phyloP scores from a whole-genome alignment of 2,329 filamentous ascomycete genomes.

The Aspergillus eucalypticola region DNA sequence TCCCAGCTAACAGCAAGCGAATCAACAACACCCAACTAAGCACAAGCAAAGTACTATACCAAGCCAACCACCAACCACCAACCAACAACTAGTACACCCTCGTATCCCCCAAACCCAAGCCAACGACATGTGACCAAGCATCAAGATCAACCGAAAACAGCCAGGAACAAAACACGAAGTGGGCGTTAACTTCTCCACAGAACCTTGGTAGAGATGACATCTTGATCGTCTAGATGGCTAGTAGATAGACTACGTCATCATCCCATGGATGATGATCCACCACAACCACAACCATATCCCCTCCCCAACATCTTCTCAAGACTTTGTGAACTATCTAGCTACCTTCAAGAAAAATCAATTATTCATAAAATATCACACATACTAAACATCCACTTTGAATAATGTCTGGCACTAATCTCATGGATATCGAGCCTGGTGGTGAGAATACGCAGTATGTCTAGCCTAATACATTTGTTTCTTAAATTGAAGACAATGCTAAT shows the following conservation, averaged over 20 bases:
- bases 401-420: constrained; percentile 55
- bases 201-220: neutral
- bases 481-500: neutral
- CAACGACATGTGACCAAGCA: neutral
- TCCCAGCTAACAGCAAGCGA: too few species aligned
- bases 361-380: neutral
- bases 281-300: neutral
- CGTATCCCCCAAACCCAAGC: neutral
- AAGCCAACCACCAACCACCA: neutral
- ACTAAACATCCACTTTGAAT: neutral
- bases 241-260: neutral
- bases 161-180: neutral
- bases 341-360: neutral
- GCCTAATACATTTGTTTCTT: too few species aligned
- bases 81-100: neutral
- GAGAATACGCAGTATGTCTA: constrained; percentile 57
- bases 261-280: neutral
- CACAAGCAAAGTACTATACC: too few species aligned
- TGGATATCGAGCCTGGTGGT: constrained; percentile 62
- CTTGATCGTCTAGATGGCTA: too few species aligned
- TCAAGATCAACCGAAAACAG: neutral
- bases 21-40: neutral
- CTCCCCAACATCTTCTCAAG: neutral
- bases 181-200: neutral
- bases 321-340: neutral